Percentiles rank a stretch among this genome's conserved stretches.
These are phyloP conservation scores for Colletotrichum chlorophyti DNA, from an alignment of 2,329 filamentous ascomycete genomes.

Conservation along the genomic window DNA sequence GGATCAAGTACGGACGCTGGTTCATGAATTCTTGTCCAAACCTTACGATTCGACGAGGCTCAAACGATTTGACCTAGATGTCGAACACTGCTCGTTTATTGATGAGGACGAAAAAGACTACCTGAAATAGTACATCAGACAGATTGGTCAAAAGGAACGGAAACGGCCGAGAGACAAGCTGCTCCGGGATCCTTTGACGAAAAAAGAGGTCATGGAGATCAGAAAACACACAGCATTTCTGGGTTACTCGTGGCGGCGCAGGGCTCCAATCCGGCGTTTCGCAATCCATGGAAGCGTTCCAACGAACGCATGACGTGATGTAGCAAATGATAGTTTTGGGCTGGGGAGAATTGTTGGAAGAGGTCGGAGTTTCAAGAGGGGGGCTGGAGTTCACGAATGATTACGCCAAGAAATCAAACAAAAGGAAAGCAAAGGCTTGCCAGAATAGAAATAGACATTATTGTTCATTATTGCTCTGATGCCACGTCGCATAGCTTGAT, in stretches of 20 bases:
- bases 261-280: constrained; percentile 38
- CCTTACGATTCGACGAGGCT: constrained; percentile 58
- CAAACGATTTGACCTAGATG: constrained; percentile 55
- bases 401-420: neutral
- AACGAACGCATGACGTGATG: neutral
- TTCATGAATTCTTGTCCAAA: constrained; percentile 48
- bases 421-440: neutral
- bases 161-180: constrained; percentile 87
- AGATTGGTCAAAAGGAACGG: constrained; percentile 68
- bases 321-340: neutral
- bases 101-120: constrained; percentile 45
- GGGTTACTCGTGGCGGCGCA: constrained; percentile 85
- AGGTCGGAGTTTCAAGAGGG: neutral
- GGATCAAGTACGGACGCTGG: neutral
- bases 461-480: neutral
- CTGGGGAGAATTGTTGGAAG: neutral
- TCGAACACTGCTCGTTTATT: constrained; percentile 47
- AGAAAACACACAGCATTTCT: constrained; percentile 85
- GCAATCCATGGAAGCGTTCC: neutral
- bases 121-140: constrained; percentile 58
- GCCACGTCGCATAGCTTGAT: neutral
- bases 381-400: no score
- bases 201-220: constrained; percentile 74
- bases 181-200: constrained; percentile 74
- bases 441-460: constrained; percentile 24